These are phyloP conservation scores for Arthrobotrys conoides DNA, from an alignment of 2,329 filamentous ascomycete genomes.

Conservation along the genomic window DNA sequence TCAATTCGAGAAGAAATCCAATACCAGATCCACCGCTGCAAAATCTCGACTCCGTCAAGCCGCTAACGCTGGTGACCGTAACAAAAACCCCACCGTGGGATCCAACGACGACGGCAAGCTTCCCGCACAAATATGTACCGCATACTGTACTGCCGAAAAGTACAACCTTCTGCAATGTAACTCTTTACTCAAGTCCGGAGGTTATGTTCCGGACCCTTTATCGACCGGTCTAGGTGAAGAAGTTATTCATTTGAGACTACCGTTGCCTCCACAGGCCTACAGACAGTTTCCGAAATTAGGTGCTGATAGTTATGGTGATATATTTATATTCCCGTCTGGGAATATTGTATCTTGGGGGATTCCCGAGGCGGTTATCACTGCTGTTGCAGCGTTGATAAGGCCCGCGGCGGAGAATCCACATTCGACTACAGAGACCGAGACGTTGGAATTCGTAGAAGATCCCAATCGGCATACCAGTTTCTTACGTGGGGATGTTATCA, in stretches of 20 bases:
- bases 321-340: conserved; percentile 96
- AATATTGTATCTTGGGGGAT: conserved; percentile 94
- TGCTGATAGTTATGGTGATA: conserved; percentile 79
- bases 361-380: conserved; percentile 79
- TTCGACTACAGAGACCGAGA: conserved; percentile 81
- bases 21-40: conserved; percentile 70
- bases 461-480: conserved; percentile 78
- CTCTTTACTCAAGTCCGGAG: conserved; percentile 73
- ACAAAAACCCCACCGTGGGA: conserved; percentile 7
- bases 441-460: conserved; percentile 89
- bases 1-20: conserved; percentile 69
- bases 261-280: conserved; percentile 66
- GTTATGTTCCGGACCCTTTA: conserved; percentile 76
- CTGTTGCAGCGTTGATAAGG: conserved; percentile 79
- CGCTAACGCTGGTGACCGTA: conserved; percentile 71
- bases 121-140: conserved; percentile 67
- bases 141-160: conserved; percentile 78
- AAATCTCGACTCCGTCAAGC: conserved; percentile 86
- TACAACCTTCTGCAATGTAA: conserved; percentile 75
- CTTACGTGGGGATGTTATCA: conserved; percentile 88
- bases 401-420: conserved; percentile 83
- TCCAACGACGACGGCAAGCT: conserved; percentile 27
- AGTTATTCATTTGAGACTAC: conserved; percentile 73
- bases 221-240: conserved; percentile 76
- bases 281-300: conserved; percentile 66